Base-by-base conservation (phyloP, 2,329 filamentous ascomycete genomes). In the Mycosphaerella sp. region DNA sequence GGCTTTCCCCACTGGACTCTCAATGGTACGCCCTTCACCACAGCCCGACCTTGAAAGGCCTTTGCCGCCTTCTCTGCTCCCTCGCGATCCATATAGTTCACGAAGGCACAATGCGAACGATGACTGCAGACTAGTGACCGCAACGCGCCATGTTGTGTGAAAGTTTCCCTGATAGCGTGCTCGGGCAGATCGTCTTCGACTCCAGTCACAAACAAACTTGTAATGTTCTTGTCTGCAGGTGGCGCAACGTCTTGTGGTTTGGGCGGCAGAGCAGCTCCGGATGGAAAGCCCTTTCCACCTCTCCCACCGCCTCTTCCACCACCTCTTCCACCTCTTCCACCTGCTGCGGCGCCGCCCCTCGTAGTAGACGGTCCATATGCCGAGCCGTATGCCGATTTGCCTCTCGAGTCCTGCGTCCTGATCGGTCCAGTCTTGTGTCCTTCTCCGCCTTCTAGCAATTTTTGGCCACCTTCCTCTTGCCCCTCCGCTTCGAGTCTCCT, bases 151-250 rank as follows among this genome's bases (percentile, higher is more conserved):
- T 90, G 89, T 14, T 81, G 80, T 54, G 88, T 82, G 74, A 98
- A 98, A 70, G 94, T 93, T 2, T 89, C 85, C 42, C 93, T 86
- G 21, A 98, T 77, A 63, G 90, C 89, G 70, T 90, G 84, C 70
- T 98, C 93, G 2, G 91, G 90, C 6, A 98, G 76, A 64, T 98
- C 93, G 66, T 98, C 93, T 69, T 98, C 93, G 2, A 98, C 83
- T 7, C 93, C 94, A 0, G 91, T 96, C 27, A 97, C 79, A 65
- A 98, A 98, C 0, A 98, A 79, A 0, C 91, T 96, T 62, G 88
- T 95, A 66, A 98, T 86, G 53, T 87, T 93, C 50, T 76, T 79
- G 65, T 98, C 91, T 2, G 80, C 73, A 0, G 93, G 94, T 0
- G 93, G 93, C 2, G 85, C 70, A 71, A 90, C 94, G 70, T 98